These are phyloP conservation scores for Jatropha podagrica DNA, from an alignment of 441 rosid species.

Conservation along the genomic window DNA sequence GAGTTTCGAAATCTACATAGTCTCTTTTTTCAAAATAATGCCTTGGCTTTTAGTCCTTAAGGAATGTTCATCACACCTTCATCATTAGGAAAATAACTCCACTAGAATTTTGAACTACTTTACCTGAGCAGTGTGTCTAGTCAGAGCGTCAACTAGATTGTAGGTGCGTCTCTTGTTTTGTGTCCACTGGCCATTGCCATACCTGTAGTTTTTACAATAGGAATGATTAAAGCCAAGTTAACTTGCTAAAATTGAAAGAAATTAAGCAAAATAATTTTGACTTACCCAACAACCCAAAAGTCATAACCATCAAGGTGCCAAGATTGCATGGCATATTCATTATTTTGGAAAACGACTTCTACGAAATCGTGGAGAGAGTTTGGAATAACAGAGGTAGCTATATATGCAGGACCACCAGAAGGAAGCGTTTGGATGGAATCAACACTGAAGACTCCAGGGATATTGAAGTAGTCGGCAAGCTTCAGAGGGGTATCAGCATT, in stretches of 20 bases:
- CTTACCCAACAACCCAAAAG: slow-evolving; percentile 93
- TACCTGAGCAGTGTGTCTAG: slow-evolving; percentile 93
- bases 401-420: slow-evolving; percentile 40
- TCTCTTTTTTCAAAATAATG: neutral
- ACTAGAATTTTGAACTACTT: neutral
- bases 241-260: neutral
- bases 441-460: slow-evolving; percentile 66
- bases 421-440: slow-evolving; percentile 52
- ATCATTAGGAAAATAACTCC: neutral
- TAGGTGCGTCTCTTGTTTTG: slow-evolving; percentile 51
- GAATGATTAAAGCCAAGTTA: slow-evolving; percentile 7
- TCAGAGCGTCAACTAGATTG: slow-evolving; percentile 72
- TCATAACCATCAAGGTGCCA: slow-evolving; percentile 99
- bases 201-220: slow-evolving; percentile 36
- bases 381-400: slow-evolving; percentile 66
- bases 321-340: slow-evolving; percentile 67
- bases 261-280: neutral
- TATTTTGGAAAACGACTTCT: slow-evolving; percentile 82
- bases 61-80: no score
- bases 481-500: slow-evolving; percentile 81
- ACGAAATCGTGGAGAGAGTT: slow-evolving; percentile 62
- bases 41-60: neutral
- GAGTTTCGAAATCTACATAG: no score
- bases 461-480: slow-evolving; percentile 82
- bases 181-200: slow-evolving; percentile 79